Percentiles rank a stretch among this genome's conserved stretches.
Evolutionary conservation across 2,329 filamentous ascomycete species (phyloP).

Genomic region (Triangularia verruculosa): DNA sequence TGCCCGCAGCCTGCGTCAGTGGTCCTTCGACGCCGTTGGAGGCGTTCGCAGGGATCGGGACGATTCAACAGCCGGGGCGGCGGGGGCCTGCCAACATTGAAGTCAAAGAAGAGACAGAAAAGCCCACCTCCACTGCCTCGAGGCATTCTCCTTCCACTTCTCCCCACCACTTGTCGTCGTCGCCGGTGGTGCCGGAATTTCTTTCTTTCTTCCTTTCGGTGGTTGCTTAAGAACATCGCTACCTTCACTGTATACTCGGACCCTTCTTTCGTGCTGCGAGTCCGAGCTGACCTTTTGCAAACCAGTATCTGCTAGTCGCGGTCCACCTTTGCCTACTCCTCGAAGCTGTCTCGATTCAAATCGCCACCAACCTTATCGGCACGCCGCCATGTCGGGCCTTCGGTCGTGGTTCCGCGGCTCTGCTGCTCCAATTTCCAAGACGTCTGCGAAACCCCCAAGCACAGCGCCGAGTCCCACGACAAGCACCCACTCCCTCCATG

Average conservation of each 20-base stretch:
- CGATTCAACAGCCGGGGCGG: background rate
- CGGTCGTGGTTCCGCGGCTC: conserved; percentile 51
- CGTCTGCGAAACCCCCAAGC: conserved; percentile 28
- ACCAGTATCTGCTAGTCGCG: background rate
- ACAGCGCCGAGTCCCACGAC: conserved; percentile 22
- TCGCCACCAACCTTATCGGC: background rate
- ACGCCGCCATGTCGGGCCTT: conserved; percentile 36
- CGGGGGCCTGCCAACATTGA: background rate
- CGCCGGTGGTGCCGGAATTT: background rate
- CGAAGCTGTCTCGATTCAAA: background rate
- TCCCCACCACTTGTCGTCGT: background rate
- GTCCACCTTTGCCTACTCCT: background rate
- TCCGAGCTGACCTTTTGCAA: background rate
- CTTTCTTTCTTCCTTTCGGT: background rate
- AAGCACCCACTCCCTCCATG: conserved; percentile 24
- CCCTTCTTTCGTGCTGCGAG: background rate
- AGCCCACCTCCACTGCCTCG: background rate
- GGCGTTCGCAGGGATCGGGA: background rate
- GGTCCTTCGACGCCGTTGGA: background rate
- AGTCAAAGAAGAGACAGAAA: background rate
- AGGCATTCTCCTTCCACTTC: background rate
- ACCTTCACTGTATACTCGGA: background rate
- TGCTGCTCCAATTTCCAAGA: conserved; percentile 27
- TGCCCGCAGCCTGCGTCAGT: background rate
- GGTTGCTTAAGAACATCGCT: background rate